Conservation (phyloP, 1,284 basidiomycete species). For the Trichosporon faecale region DNA sequence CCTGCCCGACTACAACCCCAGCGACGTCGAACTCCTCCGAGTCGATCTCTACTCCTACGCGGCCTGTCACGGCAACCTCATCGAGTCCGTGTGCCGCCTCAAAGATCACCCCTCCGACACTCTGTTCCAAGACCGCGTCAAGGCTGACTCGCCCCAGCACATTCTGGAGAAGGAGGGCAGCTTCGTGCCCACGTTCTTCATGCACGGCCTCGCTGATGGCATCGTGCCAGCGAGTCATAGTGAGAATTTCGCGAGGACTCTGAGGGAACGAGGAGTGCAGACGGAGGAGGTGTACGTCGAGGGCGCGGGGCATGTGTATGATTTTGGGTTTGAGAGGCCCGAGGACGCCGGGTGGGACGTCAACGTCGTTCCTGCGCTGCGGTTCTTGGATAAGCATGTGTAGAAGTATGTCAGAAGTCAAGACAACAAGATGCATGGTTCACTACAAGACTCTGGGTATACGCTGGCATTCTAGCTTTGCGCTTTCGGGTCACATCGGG, state of each 20-base stretch:
- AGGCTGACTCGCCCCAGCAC: conserved; percentile 21
- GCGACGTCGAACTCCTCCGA: neutral
- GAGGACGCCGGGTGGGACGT: conserved; percentile 30
- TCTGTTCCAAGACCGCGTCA: conserved; percentile 17
- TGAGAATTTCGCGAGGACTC: conserved; percentile 21
- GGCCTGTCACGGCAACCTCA: conserved; percentile 15
- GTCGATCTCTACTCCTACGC: conserved; percentile 21
- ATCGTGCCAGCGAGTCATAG: conserved; percentile 29
- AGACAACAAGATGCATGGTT: neutral
- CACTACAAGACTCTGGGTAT: neutral
- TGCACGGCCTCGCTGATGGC: conserved; percentile 32
- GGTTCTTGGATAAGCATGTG: conserved; percentile 32
- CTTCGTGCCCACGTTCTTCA: conserved; percentile 35
- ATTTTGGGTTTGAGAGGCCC: conserved; percentile 30
- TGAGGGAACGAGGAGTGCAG: conserved; percentile 23
- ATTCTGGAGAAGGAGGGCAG: conserved; percentile 13
- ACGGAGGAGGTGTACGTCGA: conserved; percentile 22
- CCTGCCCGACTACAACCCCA: conserved; percentile 14
- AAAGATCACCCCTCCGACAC: conserved; percentile 19
- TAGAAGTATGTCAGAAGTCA: neutral
- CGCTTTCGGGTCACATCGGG: neutral
- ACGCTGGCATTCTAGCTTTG: neutral
- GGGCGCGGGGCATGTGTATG: conserved; percentile 31
- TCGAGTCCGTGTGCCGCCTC: conserved; percentile 24
- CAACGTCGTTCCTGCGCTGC: conserved; percentile 28